Evolutionary conservation across 2,329 filamentous ascomycete species (phyloP).

Genomic region (Macroventuria anomochaeta): DNA sequence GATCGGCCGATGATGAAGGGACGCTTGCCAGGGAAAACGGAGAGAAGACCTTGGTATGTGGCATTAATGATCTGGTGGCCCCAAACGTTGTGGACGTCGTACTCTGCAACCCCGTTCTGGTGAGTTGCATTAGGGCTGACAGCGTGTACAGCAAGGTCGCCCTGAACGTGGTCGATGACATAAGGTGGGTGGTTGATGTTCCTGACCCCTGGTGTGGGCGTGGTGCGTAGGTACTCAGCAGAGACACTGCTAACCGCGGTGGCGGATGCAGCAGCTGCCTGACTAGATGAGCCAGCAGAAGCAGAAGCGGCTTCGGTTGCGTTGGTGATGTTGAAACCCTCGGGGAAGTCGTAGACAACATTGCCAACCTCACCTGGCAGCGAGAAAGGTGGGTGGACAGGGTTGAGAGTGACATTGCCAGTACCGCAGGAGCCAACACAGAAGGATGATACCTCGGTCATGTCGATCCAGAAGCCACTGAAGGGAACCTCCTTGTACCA

Average conservation of each 20-base stretch:
- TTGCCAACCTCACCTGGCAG: slow-evolving; percentile 70
- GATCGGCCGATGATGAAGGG: slow-evolving; percentile 86
- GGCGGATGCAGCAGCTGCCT: slow-evolving; percentile 52
- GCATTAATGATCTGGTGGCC: slow-evolving; percentile 74
- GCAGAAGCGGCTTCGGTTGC: slow-evolving; percentile 69
- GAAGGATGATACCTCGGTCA: slow-evolving; percentile 68
- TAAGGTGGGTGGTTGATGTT: slow-evolving; percentile 79
- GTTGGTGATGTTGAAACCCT: slow-evolving; percentile 73
- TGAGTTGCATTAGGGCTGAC: slow-evolving; percentile 81
- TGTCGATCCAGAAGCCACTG: slow-evolving; percentile 66
- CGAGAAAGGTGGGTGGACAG: slow-evolving; percentile 69
- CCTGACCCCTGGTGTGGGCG: slow-evolving; percentile 67
- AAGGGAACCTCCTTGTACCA: slow-evolving; percentile 62
- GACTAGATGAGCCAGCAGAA: slow-evolving; percentile 60
- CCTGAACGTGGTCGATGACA: slow-evolving; percentile 74
- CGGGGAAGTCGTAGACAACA: slow-evolving; percentile 67
- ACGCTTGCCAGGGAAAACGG: slow-evolving; percentile 69
- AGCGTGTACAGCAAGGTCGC: slow-evolving; percentile 74
- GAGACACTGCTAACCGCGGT: slow-evolving; percentile 37
- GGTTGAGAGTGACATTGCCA: slow-evolving; percentile 69
- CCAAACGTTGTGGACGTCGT: slow-evolving; percentile 82
- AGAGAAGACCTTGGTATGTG: slow-evolving; percentile 73
- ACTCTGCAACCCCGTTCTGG: slow-evolving; percentile 73
- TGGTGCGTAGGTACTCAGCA: slow-evolving; percentile 62
- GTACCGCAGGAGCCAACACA: slow-evolving; percentile 76